phyloP scores from a whole-genome alignment of 495 filamentous ascomycete species.

The Amphirosellinia nigrospora region DNA sequence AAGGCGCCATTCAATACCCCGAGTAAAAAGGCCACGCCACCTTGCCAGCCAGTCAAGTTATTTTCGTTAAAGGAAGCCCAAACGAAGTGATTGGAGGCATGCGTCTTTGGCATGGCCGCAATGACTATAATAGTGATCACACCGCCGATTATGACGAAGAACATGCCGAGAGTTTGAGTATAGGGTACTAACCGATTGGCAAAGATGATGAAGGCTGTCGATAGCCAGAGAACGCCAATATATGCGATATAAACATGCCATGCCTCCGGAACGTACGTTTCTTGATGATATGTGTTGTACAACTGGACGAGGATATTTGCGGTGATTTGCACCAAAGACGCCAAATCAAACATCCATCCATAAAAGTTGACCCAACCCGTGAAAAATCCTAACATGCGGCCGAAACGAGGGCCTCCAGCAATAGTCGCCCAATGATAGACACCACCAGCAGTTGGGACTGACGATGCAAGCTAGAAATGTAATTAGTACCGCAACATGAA shows the following conservation, averaged over 20 bases:
- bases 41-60: conserved; percentile 70
- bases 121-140: conserved; percentile 76
- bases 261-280: conserved; percentile 58
- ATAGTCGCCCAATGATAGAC: conserved; percentile 89
- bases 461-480: conserved; percentile 69
- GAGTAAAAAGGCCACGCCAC: conserved; percentile 78
- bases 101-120: conserved; percentile 72
- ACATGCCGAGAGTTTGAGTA: conserved; percentile 69
- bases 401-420: conserved; percentile 71
- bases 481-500: not conserved
- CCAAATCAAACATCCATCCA: conserved; percentile 66
- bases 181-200: conserved; percentile 70
- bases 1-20: conserved; percentile 89
- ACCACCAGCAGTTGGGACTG: conserved; percentile 79
- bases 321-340: conserved; percentile 71
- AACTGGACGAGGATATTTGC: conserved; percentile 72
- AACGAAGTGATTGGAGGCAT: conserved; percentile 64
- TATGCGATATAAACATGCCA: conserved; percentile 83
- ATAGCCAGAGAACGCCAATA: conserved; percentile 70
- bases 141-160: conserved; percentile 71
- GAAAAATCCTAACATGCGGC: conserved; percentile 74
- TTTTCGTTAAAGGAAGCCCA: conserved; percentile 59
- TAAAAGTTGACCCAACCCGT: conserved; percentile 82
- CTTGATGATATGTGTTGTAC: conserved; percentile 74
- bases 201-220: conserved; percentile 69